Evolutionary conservation across 176 grass and related monocot species (phyloP).

Genomic region (Microstegium vimineum): DNA sequence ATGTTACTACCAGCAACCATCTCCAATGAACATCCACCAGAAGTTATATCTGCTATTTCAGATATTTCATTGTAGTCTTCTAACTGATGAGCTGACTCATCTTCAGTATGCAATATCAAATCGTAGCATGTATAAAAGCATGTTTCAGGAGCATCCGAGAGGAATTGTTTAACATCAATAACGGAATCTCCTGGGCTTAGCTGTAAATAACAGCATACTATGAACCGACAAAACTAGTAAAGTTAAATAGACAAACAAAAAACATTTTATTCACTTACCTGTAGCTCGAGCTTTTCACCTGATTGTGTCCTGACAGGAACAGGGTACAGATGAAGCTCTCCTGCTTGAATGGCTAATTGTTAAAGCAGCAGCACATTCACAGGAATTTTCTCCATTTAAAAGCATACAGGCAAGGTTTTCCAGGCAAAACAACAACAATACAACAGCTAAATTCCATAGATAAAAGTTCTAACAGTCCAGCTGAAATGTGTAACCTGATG

Average conservation of each 20-base stretch:
- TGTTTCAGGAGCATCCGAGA: slow-evolving; percentile 93
- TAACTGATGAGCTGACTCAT: slow-evolving; percentile 70
- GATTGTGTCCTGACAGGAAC: slow-evolving; percentile 77
- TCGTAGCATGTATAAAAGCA: slow-evolving; percentile 98
- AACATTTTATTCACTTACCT: slow-evolving; percentile 44
- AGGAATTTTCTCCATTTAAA: background rate
- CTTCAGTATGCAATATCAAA: slow-evolving; percentile 82
- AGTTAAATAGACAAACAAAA: background rate
- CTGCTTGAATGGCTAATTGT: slow-evolving; percentile 34
- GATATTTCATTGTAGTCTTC: slow-evolving; percentile 99
- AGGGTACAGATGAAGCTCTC: slow-evolving; percentile 80
- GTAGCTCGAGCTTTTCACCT: slow-evolving; percentile 92
- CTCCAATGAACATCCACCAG: slow-evolving; percentile 80
- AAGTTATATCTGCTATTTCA: slow-evolving; percentile 88
- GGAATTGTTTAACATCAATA: slow-evolving; percentile 94
- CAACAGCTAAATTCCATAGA: background rate
- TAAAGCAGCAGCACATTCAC: background rate
- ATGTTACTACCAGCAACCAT: slow-evolving; percentile 69
- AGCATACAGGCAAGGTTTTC: background rate
- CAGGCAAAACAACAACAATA: background rate
- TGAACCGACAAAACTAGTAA: background rate
- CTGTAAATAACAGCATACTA: slow-evolving; percentile 46
- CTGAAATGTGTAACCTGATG: background rate
- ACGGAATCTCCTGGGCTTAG: slow-evolving; percentile 93
- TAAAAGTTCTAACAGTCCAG: background rate